Evolutionary conservation across 106 monocot species (phyloP).

Genomic region (Triglochin maritima): DNA sequence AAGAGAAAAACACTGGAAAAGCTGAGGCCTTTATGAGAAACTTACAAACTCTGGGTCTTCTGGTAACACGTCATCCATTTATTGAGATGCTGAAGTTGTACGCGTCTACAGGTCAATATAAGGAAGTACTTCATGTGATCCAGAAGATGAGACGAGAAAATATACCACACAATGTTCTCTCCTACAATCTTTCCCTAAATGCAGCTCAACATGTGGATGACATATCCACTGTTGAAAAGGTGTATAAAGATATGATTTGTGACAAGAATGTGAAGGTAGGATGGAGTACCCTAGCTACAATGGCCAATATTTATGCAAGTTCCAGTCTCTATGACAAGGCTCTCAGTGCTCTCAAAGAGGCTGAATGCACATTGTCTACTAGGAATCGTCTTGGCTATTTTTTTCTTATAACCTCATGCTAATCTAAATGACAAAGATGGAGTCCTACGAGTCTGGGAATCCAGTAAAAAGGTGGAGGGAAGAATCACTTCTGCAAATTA

Average conservation of each 20-base stretch:
- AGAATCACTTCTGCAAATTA: constrained; percentile 53
- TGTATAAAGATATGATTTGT: constrained; percentile 44
- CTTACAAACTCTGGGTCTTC: constrained; percentile 35
- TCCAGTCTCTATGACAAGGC: constrained; percentile 30
- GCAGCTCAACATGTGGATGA: constrained; percentile 39
- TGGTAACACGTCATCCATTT: constrained; percentile 45
- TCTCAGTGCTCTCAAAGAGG: constrained; percentile 29
- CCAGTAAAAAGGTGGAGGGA: constrained; percentile 49
- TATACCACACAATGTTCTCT: constrained; percentile 47
- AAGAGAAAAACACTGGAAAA: constrained; percentile 31
- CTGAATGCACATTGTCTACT: constrained; percentile 50
- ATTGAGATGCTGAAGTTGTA: constrained; percentile 93
- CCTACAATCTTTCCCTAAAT: constrained; percentile 72
- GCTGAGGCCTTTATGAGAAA: constrained; percentile 51
- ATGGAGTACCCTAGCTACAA: constrained; percentile 66
- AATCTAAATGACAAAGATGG: constrained; percentile 39
- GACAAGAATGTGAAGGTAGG: constrained; percentile 54
- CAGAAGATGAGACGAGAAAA: constrained; percentile 48
- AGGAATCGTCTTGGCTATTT: constrained; percentile 52
- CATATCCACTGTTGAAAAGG: constrained; percentile 37
- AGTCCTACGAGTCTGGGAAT: constrained; percentile 57
- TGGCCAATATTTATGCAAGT: constrained; percentile 55
- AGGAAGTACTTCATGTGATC: constrained; percentile 41
- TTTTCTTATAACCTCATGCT: constrained; percentile 70
- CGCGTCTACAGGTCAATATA: constrained; percentile 35